These are phyloP conservation scores for Esteya vermicola DNA, from an alignment of 2,329 filamentous ascomycete genomes.

Conservation along the genomic window DNA sequence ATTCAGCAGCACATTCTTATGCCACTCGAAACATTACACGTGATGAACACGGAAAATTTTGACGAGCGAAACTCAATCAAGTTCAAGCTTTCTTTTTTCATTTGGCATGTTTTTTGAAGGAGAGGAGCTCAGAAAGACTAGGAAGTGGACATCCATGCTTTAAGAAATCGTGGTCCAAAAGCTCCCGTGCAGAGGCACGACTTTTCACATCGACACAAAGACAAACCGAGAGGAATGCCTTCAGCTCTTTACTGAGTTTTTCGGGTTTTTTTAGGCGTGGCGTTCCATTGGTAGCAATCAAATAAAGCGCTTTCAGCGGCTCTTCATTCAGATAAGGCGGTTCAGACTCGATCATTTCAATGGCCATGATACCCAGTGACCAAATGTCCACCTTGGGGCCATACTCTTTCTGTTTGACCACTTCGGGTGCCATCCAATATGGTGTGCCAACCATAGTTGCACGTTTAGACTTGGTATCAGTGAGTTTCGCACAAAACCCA, in stretches of 20 bases:
- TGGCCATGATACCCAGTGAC: constrained; percentile 98
- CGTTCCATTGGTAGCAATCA: constrained; percentile 96
- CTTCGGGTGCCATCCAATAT: constrained; percentile 99
- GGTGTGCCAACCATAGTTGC: constrained; percentile 98
- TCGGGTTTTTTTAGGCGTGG: constrained; percentile 96
- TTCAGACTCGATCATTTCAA: constrained; percentile 99
- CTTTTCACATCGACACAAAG: constrained; percentile 94
- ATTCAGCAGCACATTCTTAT: too few species aligned
- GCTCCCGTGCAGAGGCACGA: constrained; percentile 78
- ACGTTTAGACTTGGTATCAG: constrained; percentile 90
- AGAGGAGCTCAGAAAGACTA: constrained; percentile 74
- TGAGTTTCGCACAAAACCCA: constrained; percentile 97
- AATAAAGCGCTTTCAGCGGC: constrained; percentile 88
- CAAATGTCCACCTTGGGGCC: constrained; percentile 97
- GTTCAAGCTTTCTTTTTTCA: constrained; percentile 19
- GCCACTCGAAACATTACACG: too few species aligned
- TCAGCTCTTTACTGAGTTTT: constrained; percentile 93
- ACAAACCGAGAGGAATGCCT: constrained; percentile 91
- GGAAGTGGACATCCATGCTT: constrained; percentile 75
- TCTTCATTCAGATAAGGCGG: constrained; percentile 97
- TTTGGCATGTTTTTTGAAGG: constrained; percentile 66
- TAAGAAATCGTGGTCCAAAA: constrained; percentile 85
- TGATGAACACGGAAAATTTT: too few species aligned
- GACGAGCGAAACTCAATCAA: too few species aligned
- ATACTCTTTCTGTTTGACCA: constrained; percentile 99